Evolutionary conservation across 225 moss, liverwort and hornwort genomes (phyloP), one percentile per base, ranked within the genome.

Genomic region (Asterella californica): DNA sequence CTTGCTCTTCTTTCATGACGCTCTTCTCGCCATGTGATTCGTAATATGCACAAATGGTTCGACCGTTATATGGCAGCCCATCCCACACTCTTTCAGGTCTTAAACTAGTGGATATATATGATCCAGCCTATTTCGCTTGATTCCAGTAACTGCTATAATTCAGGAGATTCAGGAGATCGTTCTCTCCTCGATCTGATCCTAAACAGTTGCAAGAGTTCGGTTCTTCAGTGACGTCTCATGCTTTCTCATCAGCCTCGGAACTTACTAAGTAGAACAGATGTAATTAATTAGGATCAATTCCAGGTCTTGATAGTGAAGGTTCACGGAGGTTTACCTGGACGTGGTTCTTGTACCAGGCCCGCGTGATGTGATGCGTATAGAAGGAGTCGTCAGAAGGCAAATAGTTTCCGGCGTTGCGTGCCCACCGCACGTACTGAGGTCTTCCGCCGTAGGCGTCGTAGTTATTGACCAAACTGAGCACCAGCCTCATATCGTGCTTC

Each of bases 361-460:
- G 83, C 37, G 86, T 87, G 37, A 81, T 77, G 2, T 49, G 45
- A 24, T 87, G 85, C 6, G 87, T 49, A 82, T 82, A 92, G 81
- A 92, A 92, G 37, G 75, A 81, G 42, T 90, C 92, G 17, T 83
- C 72, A 75, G 84, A 9, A 0, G 81, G 72, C 22, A 91, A 84
- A 73, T 72, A 61, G 37, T 83, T 83, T 4, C 88, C 72, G 0
- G 82, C 82, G 22, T 87, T 63, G 33, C 88, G 84, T 27, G 90
- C 88, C 92, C 92, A 92, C 42, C 80, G 50, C 29, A 86, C 89
- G 30, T 92, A 92, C 78, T 89, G 78, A 0, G 82, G 34, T 76
- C 87, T 81, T 32, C 92, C 92, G 38, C 92, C 92, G 70, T 80
- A 92, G 37, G 85, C 88, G 6, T 86, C 75, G 55, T 89, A 90